These are phyloP conservation scores for Mallotus japonicus DNA, from an alignment of 441 rosid species.

Conservation along the genomic window DNA sequence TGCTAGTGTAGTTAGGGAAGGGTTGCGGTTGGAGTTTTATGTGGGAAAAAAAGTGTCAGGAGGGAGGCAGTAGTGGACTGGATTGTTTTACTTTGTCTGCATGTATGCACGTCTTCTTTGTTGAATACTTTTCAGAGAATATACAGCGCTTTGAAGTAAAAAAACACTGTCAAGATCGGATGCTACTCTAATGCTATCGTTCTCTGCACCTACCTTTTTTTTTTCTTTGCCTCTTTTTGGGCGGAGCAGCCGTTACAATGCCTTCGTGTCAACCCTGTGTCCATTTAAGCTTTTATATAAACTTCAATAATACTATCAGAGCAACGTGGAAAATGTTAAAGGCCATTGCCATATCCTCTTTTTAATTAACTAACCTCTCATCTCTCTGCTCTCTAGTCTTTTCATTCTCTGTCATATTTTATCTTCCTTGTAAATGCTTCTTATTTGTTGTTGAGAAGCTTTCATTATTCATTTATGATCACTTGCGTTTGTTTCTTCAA, in stretches of 20 bases:
- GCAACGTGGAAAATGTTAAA: conserved; percentile 18
- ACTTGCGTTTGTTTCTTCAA: neutral
- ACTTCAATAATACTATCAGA: neutral
- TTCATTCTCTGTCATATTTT: neutral
- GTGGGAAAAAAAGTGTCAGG: neutral
- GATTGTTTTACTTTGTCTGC: conserved; percentile 22
- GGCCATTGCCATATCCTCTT: neutral
- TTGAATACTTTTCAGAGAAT: conserved; percentile 31
- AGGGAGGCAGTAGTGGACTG: neutral
- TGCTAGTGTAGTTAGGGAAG: neutral
- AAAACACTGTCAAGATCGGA: conserved; percentile 29
- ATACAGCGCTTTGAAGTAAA: conserved; percentile 24
- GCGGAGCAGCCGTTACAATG: conserved; percentile 15
- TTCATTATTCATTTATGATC: neutral
- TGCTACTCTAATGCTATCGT: conserved; percentile 12
- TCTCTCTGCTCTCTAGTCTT: neutral
- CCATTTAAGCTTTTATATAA: neutral
- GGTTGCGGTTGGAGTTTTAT: conserved; percentile 8
- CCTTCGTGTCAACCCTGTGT: conserved; percentile 6
- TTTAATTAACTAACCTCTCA: no score
- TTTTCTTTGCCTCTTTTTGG: neutral
- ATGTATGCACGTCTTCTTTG: conserved; percentile 28
- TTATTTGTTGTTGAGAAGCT: neutral
- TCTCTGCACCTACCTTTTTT: neutral
- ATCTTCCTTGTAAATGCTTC: neutral